Conservation (phyloP, 805 yeast species). For the Cyberlindnera mississippiensis region DNA sequence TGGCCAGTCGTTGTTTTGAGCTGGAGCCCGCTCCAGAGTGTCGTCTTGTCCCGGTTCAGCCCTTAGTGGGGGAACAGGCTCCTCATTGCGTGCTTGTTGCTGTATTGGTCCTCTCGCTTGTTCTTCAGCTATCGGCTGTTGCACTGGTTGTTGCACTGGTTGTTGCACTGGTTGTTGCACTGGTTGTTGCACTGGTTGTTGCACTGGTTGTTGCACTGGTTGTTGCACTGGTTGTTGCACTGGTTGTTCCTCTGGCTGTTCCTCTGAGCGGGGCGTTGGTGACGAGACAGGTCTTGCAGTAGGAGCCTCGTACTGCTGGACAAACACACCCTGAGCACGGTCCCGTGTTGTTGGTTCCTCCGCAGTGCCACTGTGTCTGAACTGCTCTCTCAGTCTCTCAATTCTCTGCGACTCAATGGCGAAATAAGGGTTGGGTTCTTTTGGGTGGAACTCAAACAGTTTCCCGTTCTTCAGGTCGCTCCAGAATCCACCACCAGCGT, state of each 20-base stretch:
- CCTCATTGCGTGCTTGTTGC: no score
- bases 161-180: no score
- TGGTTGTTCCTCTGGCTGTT: background rate
- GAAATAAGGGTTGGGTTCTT: slow-evolving; percentile 28
- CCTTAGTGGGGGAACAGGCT: no score
- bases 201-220: background rate
- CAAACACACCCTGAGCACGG: slow-evolving; percentile 10
- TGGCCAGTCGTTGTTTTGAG: background rate
- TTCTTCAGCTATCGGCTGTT: no score
- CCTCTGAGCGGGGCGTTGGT: background rate
- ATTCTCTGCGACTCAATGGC: slow-evolving; percentile 25
- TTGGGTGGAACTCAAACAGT: slow-evolving; percentile 30
- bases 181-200: no score
- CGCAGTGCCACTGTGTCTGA: slow-evolving; percentile 9
- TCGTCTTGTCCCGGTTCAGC: no score
- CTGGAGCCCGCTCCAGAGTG: no score
- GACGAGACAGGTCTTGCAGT: background rate
- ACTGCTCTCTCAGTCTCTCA: slow-evolving; percentile 22
- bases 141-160: no score
- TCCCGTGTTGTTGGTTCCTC: slow-evolving; percentile 10
- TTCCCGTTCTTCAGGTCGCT: slow-evolving; percentile 25
- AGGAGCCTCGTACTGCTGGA: slow-evolving; percentile 5
- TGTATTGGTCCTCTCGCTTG: no score
- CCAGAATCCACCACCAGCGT: slow-evolving; percentile 25
- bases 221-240: background rate